Conservation (phyloP, 768 basidiomycete species). For the Mycena amicta region DNA sequence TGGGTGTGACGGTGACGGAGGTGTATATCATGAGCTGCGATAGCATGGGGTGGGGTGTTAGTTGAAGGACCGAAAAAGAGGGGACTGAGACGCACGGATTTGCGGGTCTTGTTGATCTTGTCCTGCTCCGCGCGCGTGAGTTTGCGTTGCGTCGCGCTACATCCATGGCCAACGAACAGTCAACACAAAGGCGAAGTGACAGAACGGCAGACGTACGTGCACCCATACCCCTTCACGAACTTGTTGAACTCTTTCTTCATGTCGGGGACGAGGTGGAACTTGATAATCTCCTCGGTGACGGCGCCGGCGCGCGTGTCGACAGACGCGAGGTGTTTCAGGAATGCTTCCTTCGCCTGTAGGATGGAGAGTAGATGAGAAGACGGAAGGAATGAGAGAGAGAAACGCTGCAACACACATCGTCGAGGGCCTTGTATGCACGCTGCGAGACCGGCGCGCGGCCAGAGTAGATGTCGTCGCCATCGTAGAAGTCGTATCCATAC, state of each 20-base stretch:
- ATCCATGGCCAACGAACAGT: no score
- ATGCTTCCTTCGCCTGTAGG: slow-evolving; percentile 25
- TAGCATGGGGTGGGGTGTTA: neutral
- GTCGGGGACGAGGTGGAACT: slow-evolving; percentile 35
- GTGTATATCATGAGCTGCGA: slow-evolving; percentile 22
- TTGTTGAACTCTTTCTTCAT: slow-evolving; percentile 33
- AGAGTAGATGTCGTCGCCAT: neutral
- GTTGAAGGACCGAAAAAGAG: no score
- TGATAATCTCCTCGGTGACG: slow-evolving; percentile 30
- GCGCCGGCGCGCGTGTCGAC: slow-evolving; percentile 29
- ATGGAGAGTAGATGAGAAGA: neutral
- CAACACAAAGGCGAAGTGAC: neutral
- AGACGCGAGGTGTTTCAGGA: slow-evolving; percentile 27
- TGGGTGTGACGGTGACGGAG: slow-evolving; percentile 18
- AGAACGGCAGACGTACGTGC: slow-evolving; percentile 25
- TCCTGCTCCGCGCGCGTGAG: slow-evolving; percentile 32
- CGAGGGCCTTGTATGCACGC: neutral
- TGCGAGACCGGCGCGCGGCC: neutral
- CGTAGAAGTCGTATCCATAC: neutral
- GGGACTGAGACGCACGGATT: slow-evolving; percentile 24
- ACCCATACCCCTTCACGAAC: slow-evolving; percentile 31
- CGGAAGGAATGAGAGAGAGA: neutral
- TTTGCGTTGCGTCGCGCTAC: slow-evolving; percentile 28
- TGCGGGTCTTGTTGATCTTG: slow-evolving; percentile 31
- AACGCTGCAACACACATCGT: neutral